Base-by-base conservation (phyloP, 108 stramenopile species). In the Chaetoceros tenuissimus region DNA sequence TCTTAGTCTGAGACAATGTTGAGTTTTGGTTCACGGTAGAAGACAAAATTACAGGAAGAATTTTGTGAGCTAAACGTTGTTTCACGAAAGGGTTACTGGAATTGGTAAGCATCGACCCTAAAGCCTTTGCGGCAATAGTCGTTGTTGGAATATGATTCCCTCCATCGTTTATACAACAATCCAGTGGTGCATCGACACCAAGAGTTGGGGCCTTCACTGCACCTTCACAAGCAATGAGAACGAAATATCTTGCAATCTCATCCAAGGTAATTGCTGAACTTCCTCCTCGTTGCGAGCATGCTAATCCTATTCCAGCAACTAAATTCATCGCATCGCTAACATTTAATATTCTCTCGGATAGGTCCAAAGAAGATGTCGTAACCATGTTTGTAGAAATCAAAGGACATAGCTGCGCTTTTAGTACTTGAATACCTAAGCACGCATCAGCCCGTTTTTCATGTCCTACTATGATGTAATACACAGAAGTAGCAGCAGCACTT, bases 261-360 rank as follows among this genome's bases (percentile, higher is more conserved):
- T 81, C 84, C 19, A 74, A 75, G 1, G 63, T 68, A 34, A 53
- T 54, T 24, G 73, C 63, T 23, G 72, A 82, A 10, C 53, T 30
- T 22, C 80, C 78, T 29, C 82, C 84, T 52, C 77, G 67, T 31
- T 66, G 63, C 50, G 82, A 82, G 24, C 82, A 68, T 45, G 82
- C 77, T 24, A 78, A 69, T 17, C 55, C 58, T 45, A 62, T 19
- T 16, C 46, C 7, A 40, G 34, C 30, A 31, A 26, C 23, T 24
- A 26, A 46, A n/a, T 19, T 16, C 28, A 43, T 22, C 31, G 63
- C 30, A 34, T 55, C 63, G 55, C 62, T 34, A 71, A 59, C 10
- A 64, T 24, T 7, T 62, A 57, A 3, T 64, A 28, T 51, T 59
- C 40, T 3, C 49, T 60, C 17, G 64, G 48, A 5, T 48, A 59